These are phyloP conservation scores for Calonectria pseudoreteaudii DNA, from an alignment of 2,329 filamentous ascomycete genomes.

Conservation along the genomic window DNA sequence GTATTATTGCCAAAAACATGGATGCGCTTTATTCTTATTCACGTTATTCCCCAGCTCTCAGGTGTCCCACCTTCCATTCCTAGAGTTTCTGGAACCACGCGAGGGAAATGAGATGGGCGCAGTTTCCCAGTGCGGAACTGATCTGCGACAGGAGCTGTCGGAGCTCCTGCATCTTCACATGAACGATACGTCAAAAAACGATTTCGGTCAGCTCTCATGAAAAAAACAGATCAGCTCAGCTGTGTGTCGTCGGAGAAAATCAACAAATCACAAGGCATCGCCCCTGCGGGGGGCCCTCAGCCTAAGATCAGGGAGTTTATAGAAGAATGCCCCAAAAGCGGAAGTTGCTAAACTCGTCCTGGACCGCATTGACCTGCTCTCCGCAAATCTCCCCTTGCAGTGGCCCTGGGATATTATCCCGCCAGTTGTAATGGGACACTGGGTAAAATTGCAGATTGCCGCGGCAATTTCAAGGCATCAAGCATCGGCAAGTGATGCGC, in stretches of 20 bases:
- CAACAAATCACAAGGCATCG: background rate
- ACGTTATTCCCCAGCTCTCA: background rate
- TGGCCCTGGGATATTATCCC: background rate
- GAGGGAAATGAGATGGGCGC: background rate
- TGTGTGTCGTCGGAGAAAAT: no score
- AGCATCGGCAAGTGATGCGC: background rate
- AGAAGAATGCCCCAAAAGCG: background rate
- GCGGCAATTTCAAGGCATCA: slow-evolving; percentile 1
- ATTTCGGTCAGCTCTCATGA: background rate
- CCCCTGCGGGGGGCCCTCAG: background rate
- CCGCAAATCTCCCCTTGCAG: background rate
- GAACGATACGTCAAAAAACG: background rate
- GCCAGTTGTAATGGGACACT: slow-evolving; percentile 4
- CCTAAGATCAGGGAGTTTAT: background rate
- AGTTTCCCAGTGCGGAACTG: background rate
- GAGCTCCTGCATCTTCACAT: background rate
- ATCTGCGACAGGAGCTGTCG: slow-evolving; percentile 1
- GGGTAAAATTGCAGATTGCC: slow-evolving; percentile 1
- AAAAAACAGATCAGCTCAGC: background rate
- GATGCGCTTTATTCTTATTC: background rate
- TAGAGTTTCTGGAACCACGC: background rate
- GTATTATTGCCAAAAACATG: background rate
- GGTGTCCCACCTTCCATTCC: background rate
- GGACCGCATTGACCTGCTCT: background rate
- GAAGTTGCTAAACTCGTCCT: slow-evolving; percentile 5